Conservation (phyloP, 257 asterid species). For the Gynochthodes officinalis region DNA sequence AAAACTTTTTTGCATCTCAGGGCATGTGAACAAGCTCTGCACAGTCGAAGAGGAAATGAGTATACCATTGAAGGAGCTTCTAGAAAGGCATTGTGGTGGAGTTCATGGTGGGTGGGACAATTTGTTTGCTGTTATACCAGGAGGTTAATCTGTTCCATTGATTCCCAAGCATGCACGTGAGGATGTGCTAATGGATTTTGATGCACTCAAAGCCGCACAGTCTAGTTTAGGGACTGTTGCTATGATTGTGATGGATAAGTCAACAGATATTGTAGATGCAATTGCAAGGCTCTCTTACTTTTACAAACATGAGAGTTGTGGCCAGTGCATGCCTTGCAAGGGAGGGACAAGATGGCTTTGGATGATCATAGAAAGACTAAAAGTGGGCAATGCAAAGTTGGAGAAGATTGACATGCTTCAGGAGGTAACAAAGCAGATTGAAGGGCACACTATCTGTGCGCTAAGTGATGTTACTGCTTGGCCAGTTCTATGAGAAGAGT, state of each 20-base stretch:
- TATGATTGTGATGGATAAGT: slow-evolving; percentile 95
- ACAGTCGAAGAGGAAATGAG: no score
- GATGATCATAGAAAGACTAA: slow-evolving; percentile 98
- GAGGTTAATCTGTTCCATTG: slow-evolving; percentile 95
- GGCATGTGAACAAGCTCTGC: no score
- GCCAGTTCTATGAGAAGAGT: no score
- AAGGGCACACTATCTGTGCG: slow-evolving; percentile 99
- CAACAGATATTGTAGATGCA: slow-evolving; percentile 96
- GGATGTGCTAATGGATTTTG: slow-evolving; percentile 97
- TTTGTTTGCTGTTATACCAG: slow-evolving; percentile 90
- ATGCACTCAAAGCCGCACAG: slow-evolving; percentile 95
- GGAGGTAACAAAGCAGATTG: slow-evolving; percentile 98
- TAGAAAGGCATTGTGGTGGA: no score
- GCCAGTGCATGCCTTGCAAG: slow-evolving; percentile 98
- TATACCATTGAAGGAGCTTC: no score
- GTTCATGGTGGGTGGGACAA: no score
- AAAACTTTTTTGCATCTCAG: no score
- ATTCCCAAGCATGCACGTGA: slow-evolving; percentile 76
- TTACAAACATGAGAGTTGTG: slow-evolving; percentile 99
- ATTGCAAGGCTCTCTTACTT: slow-evolving; percentile 92
- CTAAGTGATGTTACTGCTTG: slow-evolving; percentile 99
- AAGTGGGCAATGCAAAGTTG: slow-evolving; percentile 93
- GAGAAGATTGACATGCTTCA: slow-evolving; percentile 99
- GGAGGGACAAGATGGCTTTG: slow-evolving; percentile 99
- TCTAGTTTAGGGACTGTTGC: slow-evolving; percentile 98